A percentile compares a stretch with the other conserved stretches of the same genome.
Evolutionary conservation across 495 filamentous ascomycete species (phyloP).

Genomic region (Geopyxis carbonaria): DNA sequence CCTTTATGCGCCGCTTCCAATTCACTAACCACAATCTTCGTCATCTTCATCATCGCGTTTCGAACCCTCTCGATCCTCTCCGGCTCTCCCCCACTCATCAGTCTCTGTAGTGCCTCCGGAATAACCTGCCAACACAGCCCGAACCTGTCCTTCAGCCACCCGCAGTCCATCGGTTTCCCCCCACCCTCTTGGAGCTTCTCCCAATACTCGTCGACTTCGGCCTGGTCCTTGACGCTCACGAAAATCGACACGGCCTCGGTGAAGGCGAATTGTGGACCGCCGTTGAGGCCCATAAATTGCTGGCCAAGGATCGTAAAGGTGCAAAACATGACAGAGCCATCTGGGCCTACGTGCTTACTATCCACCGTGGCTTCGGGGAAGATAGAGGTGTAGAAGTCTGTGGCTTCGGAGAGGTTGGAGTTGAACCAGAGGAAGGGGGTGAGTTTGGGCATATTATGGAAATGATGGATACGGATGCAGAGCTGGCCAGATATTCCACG

Average conservation of each 20-base stretch:
- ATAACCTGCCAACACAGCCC: slow-evolving; percentile 30
- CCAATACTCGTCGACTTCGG: slow-evolving; percentile 30
- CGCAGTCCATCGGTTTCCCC: slow-evolving; percentile 22
- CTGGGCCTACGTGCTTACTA: slow-evolving; percentile 13
- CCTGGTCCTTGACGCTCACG: slow-evolving; percentile 27
- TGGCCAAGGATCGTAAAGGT: slow-evolving; percentile 26
- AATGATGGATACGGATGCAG: too few species aligned
- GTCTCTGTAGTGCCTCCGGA: slow-evolving; percentile 22
- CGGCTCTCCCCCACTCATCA: slow-evolving; percentile 6
- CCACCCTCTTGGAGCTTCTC: slow-evolving; percentile 25
- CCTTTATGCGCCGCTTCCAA: background rate
- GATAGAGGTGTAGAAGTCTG: slow-evolving; percentile 27
- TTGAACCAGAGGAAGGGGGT: slow-evolving; percentile 30
- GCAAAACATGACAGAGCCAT: slow-evolving; percentile 23
- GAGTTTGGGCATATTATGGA: slow-evolving; percentile 8
- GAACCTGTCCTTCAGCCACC: slow-evolving; percentile 29
- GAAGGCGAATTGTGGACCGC: slow-evolving; percentile 26
- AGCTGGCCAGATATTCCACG: too few species aligned
- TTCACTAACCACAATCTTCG: background rate
- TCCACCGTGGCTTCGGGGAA: slow-evolving; percentile 20
- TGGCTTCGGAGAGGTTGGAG: slow-evolving; percentile 27
- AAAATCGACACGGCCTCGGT: slow-evolving; percentile 23
- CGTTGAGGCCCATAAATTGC: slow-evolving; percentile 28
- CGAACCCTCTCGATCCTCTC: background rate
- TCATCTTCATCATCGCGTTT: background rate